Evolutionary conservation across 768 basidiomycete species (phyloP).

Genomic region (Collybia mongolica): DNA sequence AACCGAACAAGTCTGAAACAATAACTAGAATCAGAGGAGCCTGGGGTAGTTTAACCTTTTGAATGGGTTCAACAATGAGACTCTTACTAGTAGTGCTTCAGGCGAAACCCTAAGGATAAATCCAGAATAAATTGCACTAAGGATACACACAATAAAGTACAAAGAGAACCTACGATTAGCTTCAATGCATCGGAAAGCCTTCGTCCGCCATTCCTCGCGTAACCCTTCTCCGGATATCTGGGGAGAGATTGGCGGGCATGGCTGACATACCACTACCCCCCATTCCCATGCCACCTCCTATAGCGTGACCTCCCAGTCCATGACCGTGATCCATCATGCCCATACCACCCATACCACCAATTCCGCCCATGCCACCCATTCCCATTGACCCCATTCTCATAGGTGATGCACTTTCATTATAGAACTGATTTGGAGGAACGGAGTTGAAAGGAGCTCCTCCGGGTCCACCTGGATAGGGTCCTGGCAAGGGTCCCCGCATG

Average conservation of each 20-base stretch:
- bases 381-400: conserved; percentile 29
- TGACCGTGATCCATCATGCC: conserved; percentile 23
- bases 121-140: conserved; percentile 5
- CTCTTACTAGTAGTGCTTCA: too few species aligned
- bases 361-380: conserved; percentile 22
- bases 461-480: conserved; percentile 26
- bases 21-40: too few species aligned
- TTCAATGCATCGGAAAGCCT: conserved; percentile 26
- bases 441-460: conserved; percentile 30
- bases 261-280: conserved; percentile 26
- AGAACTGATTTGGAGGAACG: conserved; percentile 28
- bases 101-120: conserved; percentile 1
- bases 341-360: conserved; percentile 21
- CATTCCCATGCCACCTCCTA: conserved; percentile 20
- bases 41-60: too few species aligned
- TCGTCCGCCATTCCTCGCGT: conserved; percentile 29
- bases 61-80: too few species aligned
- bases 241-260: conserved; percentile 26
- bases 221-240: conserved; percentile 23
- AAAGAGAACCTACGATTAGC: conserved; percentile 7
- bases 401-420: conserved; percentile 27
- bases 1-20: too few species aligned
- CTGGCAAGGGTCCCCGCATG: conserved; percentile 23
- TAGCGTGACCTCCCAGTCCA: conserved; percentile 21
- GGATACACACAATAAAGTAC: conserved; percentile 10